Conservation (phyloP, 345 rosid genomes). For the Linum tenue region DNA sequence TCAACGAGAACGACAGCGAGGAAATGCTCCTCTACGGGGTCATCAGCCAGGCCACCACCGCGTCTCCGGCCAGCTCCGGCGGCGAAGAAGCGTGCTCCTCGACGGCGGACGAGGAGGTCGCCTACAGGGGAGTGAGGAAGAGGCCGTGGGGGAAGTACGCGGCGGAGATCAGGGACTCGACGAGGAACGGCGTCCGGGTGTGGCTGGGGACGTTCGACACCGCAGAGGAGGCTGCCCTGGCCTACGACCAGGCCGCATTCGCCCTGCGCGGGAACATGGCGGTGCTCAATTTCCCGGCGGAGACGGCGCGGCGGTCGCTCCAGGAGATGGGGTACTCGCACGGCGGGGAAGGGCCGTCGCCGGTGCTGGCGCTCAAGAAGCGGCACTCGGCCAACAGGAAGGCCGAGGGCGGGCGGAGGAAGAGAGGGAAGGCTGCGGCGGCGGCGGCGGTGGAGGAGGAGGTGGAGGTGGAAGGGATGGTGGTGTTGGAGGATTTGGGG, state of each 20-base stretch:
- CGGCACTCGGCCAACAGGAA: slow-evolving; percentile 37
- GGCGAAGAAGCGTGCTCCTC: slow-evolving; percentile 26
- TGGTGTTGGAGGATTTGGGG: slow-evolving; percentile 56
- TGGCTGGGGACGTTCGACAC: slow-evolving; percentile 67
- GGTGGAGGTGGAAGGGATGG: slow-evolving; percentile 19
- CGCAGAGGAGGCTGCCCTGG: slow-evolving; percentile 57
- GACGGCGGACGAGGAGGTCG: not conserved
- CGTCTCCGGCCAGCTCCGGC: slow-evolving; percentile 1
- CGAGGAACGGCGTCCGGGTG: slow-evolving; percentile 50
- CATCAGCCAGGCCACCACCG: slow-evolving; percentile 25
- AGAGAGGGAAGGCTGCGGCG: slow-evolving; percentile 25
- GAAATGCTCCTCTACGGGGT: slow-evolving; percentile 51
- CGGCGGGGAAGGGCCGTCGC: slow-evolving; percentile 34
- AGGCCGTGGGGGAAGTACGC: slow-evolving; percentile 69
- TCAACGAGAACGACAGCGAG: slow-evolving; percentile 47
- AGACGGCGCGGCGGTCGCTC: slow-evolving; percentile 38
- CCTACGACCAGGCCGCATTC: slow-evolving; percentile 65
- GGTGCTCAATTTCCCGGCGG: slow-evolving; percentile 37
- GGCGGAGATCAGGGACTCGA: slow-evolving; percentile 63
- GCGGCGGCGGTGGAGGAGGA: not conserved
- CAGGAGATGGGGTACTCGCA: slow-evolving; percentile 25
- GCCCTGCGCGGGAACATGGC: slow-evolving; percentile 50
- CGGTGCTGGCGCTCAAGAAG: slow-evolving; percentile 46
- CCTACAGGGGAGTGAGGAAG: slow-evolving; percentile 49
- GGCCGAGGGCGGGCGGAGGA: slow-evolving; percentile 27